Conservation (phyloP, 441 rosid species). For the Macaranga tanarius region DNA sequence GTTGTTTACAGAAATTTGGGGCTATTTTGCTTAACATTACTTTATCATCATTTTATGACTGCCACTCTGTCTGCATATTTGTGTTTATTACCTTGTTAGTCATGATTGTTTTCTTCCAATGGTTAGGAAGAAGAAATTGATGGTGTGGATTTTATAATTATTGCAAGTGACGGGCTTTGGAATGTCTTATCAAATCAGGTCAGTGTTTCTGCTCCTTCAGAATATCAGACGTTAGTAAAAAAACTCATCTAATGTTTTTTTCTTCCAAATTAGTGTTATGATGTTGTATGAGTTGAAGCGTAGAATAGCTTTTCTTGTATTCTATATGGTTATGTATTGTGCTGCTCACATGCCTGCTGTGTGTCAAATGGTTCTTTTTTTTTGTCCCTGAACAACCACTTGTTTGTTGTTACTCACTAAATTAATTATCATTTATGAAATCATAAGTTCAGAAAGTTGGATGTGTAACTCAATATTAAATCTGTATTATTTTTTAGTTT, state of each 20-base stretch:
- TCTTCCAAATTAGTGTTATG: not conserved
- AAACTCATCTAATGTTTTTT: not conserved
- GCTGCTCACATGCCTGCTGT: no score
- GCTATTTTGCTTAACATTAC: no score
- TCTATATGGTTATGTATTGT: not conserved
- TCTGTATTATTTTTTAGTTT: not conserved
- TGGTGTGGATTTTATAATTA: constrained; percentile 61
- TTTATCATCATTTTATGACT: not conserved
- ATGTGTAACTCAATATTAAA: not conserved
- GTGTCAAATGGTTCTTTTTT: no score
- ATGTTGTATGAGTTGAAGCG: not conserved
- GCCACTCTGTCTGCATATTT: not conserved
- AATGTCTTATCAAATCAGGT: constrained; percentile 80
- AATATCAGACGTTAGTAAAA: not conserved
- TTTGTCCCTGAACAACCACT: no score
- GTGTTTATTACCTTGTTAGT: constrained; percentile 19
- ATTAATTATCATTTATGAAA: no score
- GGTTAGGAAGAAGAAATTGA: constrained; percentile 70
- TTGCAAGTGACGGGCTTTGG: constrained; percentile 92
- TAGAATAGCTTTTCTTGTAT: not conserved
- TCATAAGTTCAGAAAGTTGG: not conserved
- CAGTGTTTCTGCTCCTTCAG: constrained; percentile 5
- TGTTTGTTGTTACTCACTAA: no score
- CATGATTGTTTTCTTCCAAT: constrained; percentile 15
- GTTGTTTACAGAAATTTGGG: no score